These are phyloP conservation scores for Candida pseudoglaebosa DNA, from an alignment of 805 yeast species.

Conservation along the genomic window DNA sequence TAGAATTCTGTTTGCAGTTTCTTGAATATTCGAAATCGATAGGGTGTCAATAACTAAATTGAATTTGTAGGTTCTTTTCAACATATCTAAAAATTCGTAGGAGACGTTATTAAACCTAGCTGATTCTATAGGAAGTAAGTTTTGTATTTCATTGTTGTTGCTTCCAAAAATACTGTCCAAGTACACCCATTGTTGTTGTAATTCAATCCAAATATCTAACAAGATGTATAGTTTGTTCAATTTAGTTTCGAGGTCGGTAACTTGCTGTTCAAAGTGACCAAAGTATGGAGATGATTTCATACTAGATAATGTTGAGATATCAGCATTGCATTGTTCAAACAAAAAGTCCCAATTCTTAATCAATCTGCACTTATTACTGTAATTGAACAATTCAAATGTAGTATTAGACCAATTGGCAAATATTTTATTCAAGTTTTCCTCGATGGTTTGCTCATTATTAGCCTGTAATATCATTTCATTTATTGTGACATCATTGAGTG, in stretches of 20 bases:
- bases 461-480: conserved; percentile 57
- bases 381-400: conserved; percentile 51
- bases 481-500: conserved; percentile 42
- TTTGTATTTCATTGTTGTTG: conserved; percentile 49
- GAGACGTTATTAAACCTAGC: conserved; percentile 61
- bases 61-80: conserved; percentile 47
- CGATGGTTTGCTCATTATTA: conserved; percentile 65
- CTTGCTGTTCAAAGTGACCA: conserved; percentile 55
- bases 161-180: conserved; percentile 71
- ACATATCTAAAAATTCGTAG: conserved; percentile 52
- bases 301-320: conserved; percentile 57
- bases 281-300: conserved; percentile 70
- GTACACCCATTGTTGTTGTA: conserved; percentile 86
- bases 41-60: conserved; percentile 54
- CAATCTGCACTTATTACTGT: conserved; percentile 48
- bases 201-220: conserved; percentile 73
- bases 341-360: conserved; percentile 66
- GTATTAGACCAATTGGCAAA: conserved; percentile 52
- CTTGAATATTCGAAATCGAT: conserved; percentile 45
- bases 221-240: conserved; percentile 49
- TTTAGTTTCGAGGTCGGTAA: conserved; percentile 50
- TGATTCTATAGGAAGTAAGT: conserved; percentile 66
- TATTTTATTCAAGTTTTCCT: conserved; percentile 50
- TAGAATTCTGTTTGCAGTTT: conserved; percentile 44
- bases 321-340: conserved; percentile 55